phyloP scores from a whole-genome alignment of 1,139 yeast genomes.

The Yamadazyma pseudoaaseri region DNA sequence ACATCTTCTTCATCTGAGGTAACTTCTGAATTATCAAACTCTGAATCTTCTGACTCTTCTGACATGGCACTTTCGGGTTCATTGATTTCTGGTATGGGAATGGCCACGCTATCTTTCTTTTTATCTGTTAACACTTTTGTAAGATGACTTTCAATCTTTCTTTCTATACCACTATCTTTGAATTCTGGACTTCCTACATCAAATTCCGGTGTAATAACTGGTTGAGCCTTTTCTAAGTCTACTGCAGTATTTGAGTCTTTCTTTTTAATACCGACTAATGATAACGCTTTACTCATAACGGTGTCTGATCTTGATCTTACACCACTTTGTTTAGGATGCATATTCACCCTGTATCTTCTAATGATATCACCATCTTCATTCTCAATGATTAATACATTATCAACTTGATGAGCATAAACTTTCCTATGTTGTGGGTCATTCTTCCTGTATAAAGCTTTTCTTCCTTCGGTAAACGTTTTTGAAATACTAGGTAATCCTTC shows the following conservation, averaged over 20 bases:
- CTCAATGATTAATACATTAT: conserved; percentile 77
- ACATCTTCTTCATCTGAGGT: conserved; percentile 22
- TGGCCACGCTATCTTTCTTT: conserved; percentile 6
- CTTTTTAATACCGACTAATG: conserved; percentile 49
- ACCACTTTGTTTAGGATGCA: conserved; percentile 30
- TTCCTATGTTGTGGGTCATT: conserved; percentile 32
- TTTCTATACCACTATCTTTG: conserved; percentile 19
- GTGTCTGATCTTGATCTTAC: conserved; percentile 28
- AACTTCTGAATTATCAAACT: conserved; percentile 44
- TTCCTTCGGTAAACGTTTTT: conserved; percentile 9
- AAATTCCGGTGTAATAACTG: conserved; percentile 14
- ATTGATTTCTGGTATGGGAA: conserved; percentile 10
- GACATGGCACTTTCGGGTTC: conserved; percentile 9
- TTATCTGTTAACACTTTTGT: conserved; percentile 19
- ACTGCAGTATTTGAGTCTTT: conserved; percentile 10
- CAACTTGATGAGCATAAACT: conserved; percentile 50
- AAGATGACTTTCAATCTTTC: conserved; percentile 28
- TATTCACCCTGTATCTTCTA: conserved; percentile 73
- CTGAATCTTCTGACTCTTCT: conserved; percentile 47
- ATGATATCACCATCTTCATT: conserved; percentile 90
- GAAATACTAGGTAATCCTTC: conserved; percentile 5
- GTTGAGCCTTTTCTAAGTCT: conserved; percentile 14
- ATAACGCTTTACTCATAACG: conserved; percentile 44
- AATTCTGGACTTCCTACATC: conserved; percentile 22
- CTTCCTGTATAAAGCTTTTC: conserved; percentile 29